Conservation (phyloP, 176 grass and related monocot genomes). For the Aegilops speltoides region DNA sequence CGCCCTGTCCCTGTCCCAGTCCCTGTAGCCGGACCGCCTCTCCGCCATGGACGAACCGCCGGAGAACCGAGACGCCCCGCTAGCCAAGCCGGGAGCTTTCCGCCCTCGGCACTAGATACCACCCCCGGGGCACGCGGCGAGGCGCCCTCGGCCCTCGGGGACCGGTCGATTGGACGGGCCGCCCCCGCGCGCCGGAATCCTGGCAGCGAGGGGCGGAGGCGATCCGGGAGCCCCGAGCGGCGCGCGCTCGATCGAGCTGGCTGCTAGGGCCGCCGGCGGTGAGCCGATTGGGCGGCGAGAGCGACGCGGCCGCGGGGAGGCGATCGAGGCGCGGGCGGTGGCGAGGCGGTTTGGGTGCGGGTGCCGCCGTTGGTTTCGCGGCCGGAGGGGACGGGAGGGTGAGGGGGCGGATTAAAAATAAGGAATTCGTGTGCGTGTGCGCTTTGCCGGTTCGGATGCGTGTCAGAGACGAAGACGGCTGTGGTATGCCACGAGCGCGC, state of each 20-base stretch:
- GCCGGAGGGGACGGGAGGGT: background rate
- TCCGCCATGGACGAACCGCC: constrained; percentile 41
- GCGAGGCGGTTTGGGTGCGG: constrained; percentile 24
- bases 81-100: background rate
- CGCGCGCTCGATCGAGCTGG: constrained; percentile 10
- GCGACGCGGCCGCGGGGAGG: background rate
- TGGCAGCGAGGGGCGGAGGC: background rate
- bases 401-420: background rate
- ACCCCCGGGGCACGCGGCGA: background rate
- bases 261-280: background rate
- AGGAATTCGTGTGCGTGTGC: constrained; percentile 5
- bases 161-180: background rate
- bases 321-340: background rate
- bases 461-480: background rate
- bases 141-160: background rate
- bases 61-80: background rate
- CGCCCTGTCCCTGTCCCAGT: background rate
- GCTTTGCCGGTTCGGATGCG: background rate
- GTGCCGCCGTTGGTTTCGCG: constrained; percentile 48
- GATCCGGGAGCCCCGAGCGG: background rate
- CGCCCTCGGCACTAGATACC: background rate
- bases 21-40: constrained; percentile 40
- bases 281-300: background rate
- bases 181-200: background rate
- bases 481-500: background rate